These are phyloP conservation scores for Hibiscus tridactylites DNA, from an alignment of 345 rosid species.

Conservation along the genomic window DNA sequence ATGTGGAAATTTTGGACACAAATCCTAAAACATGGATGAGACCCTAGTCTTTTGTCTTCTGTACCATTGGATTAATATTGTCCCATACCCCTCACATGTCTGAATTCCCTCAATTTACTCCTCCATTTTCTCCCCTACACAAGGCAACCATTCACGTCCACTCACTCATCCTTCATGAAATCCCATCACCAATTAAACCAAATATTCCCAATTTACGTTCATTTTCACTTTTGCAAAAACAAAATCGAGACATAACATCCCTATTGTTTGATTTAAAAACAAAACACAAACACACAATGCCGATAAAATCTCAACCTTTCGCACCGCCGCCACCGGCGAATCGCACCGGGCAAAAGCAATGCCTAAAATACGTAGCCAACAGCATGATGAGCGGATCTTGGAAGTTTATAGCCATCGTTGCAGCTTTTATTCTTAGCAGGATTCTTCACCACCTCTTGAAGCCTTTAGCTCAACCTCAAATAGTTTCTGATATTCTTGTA, in stretches of 20 bases:
- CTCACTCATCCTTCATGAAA: not conserved
- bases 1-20: no score
- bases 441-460: conserved; percentile 49
- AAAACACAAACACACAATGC: not conserved
- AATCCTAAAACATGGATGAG: no score
- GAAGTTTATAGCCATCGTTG: conserved; percentile 35
- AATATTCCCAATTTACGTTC: not conserved
- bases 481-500: conserved; percentile 23
- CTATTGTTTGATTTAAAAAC: no score
- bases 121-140: conserved; percentile 3
- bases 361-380: not conserved
- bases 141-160: conserved; percentile 1
- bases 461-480: conserved; percentile 71
- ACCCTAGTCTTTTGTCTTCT: no score
- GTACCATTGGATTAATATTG: no score
- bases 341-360: not conserved
- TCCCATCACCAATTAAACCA: not conserved
- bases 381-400: conserved; percentile 17
- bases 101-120: conserved; percentile 7
- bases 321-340: not conserved
- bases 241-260: not conserved
- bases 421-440: conserved; percentile 43
- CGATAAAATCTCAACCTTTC: not conserved
- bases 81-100: not conserved
- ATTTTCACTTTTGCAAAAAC: not conserved